Percentiles rank a stretch among this genome's conserved stretches.
Evolutionary conservation across 345 rosid species (phyloP).

Genomic region (Clarkia xantiana): DNA sequence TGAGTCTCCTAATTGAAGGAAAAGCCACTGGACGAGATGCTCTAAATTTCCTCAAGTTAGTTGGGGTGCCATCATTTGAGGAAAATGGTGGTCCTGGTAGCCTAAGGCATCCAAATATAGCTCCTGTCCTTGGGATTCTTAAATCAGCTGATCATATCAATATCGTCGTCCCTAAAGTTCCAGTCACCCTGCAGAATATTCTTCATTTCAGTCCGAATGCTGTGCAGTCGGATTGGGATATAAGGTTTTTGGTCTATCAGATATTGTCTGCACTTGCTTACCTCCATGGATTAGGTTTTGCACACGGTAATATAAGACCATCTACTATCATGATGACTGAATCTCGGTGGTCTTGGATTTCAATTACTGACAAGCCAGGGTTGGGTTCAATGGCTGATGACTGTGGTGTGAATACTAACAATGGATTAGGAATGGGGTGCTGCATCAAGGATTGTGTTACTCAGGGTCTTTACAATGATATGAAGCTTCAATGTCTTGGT

Average conservation of each 20-base stretch:
- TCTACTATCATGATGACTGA: constrained; percentile 51
- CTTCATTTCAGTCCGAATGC: constrained; percentile 63
- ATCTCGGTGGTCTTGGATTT: constrained; percentile 65
- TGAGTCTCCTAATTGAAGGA: constrained; percentile 44
- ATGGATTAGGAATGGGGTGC: constrained; percentile 22
- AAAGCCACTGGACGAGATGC: constrained; percentile 55
- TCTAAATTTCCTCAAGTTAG: constrained; percentile 37
- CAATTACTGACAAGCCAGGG: constrained; percentile 26
- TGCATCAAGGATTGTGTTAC: constrained; percentile 37
- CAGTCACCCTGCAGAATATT: constrained; percentile 54
- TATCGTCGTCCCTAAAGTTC: constrained; percentile 57
- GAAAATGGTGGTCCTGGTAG: constrained; percentile 31
- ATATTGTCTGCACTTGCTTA: constrained; percentile 55
- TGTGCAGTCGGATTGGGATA: constrained; percentile 61
- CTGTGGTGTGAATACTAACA: constrained; percentile 5
- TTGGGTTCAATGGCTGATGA: constrained; percentile 14
- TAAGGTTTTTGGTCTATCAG: constrained; percentile 57
- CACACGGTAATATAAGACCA: constrained; percentile 63
- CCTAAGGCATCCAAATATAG: constrained; percentile 75
- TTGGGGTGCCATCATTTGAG: constrained; percentile 50
- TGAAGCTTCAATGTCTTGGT: constrained; percentile 36
- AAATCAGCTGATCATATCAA: constrained; percentile 30
- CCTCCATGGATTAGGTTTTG: constrained; percentile 51
- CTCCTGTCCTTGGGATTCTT: constrained; percentile 54
- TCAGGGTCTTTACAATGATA: constrained; percentile 43